A percentile compares a stretch with the other conserved stretches of the same genome.
Conservation (phyloP, 176 grass and related monocot species). For the Aegilops bicornis region DNA sequence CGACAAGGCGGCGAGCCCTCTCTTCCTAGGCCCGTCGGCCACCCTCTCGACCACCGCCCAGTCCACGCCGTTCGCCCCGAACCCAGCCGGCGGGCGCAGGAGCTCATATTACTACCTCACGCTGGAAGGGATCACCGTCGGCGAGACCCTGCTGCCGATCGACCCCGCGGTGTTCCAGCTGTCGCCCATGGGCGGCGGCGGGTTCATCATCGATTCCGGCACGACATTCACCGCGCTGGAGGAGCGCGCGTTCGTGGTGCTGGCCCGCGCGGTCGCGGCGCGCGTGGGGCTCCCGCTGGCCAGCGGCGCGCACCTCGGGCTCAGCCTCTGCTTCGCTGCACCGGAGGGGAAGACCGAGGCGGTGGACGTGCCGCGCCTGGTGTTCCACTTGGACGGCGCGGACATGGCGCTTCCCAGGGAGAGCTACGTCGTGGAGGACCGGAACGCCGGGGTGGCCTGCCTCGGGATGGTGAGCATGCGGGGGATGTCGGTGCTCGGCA, state of each 20-base stretch:
- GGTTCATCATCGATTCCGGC: conserved; percentile 50
- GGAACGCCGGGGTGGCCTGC: conserved; percentile 21
- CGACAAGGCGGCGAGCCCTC: conserved; percentile 23
- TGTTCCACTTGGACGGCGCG: conserved; percentile 57
- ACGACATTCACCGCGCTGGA: conserved; percentile 49
- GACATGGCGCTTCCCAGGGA: conserved; percentile 46
- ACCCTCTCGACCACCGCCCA: background rate
- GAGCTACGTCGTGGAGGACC: conserved; percentile 53
- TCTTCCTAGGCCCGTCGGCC: conserved; percentile 22
- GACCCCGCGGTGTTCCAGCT: conserved; percentile 39
- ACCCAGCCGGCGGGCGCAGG: background rate
- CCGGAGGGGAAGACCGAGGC: background rate
- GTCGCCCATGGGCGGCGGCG: conserved; percentile 33
- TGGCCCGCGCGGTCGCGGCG: conserved; percentile 5
- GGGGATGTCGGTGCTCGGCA: conserved; percentile 61
- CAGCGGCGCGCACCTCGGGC: conserved; percentile 32
- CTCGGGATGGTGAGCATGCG: conserved; percentile 32
- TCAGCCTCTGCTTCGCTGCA: conserved; percentile 56
- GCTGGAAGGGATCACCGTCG: conserved; percentile 41
- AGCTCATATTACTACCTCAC: conserved; percentile 52
- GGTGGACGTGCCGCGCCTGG: conserved; percentile 40
- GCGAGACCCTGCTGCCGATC: conserved; percentile 34
- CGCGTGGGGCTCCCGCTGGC: conserved; percentile 34
- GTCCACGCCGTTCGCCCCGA: conserved; percentile 28
- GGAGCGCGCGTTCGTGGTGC: conserved; percentile 36